phyloP scores from a whole-genome alignment of 2,329 filamentous ascomycete species.

The Nannizzia gypsea region DNA sequence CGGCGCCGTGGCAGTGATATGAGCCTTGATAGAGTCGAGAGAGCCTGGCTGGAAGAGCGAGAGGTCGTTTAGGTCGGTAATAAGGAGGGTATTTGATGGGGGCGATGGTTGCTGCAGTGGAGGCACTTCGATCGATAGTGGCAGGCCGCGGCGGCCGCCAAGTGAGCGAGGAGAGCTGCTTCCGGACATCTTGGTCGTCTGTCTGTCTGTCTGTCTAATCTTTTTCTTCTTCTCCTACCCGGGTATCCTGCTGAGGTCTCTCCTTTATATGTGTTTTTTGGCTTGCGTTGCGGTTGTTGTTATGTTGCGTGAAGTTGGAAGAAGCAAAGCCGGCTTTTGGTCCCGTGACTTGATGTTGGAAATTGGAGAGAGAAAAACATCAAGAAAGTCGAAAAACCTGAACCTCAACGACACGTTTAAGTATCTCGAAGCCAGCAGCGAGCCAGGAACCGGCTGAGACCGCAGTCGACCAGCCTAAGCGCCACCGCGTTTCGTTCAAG shows the following conservation, averaged over 20 bases:
- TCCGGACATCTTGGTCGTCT: neutral
- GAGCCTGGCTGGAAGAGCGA: constrained; percentile 36
- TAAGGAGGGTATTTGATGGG: constrained; percentile 41
- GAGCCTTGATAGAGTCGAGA: constrained; percentile 32
- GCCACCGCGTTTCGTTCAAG: neutral
- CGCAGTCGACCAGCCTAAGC: neutral
- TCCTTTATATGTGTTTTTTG: neutral
- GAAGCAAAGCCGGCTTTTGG: neutral
- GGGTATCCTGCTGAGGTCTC: neutral
- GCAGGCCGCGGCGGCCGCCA: constrained; percentile 17
- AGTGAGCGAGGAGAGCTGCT: constrained; percentile 10
- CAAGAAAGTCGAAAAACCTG: neutral
- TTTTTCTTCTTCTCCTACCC: neutral
- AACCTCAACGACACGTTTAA: neutral
- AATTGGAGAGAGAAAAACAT: neutral
- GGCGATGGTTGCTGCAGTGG: constrained; percentile 35
- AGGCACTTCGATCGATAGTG: constrained; percentile 37
- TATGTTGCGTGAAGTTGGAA: neutral
- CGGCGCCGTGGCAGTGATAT: constrained; percentile 31
- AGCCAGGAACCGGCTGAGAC: neutral
- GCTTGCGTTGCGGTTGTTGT: neutral
- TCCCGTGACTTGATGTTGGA: neutral
- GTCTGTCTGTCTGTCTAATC: no score
- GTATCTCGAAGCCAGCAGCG: neutral
- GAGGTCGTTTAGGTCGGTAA: constrained; percentile 38